Evolutionary conservation across 1,284 basidiomycete genomes (phyloP).

Genomic region (Omphalotus olearius): DNA sequence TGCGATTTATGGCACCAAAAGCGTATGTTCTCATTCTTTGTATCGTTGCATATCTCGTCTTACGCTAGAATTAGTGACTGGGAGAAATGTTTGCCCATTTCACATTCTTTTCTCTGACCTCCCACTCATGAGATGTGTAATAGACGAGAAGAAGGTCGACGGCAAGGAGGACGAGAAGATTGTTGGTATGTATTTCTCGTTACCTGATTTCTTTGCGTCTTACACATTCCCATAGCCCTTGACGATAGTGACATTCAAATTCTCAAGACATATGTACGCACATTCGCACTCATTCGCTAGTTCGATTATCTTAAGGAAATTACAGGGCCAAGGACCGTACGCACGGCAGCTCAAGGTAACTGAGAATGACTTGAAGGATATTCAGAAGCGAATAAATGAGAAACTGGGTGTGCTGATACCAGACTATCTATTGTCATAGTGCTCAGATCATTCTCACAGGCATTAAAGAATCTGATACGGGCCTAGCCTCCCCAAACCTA

Average conservation of each 20-base stretch:
- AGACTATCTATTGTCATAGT: not conserved
- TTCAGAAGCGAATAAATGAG: conserved; percentile 96
- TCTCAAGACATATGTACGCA: conserved; percentile 89
- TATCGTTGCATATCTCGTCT: conserved; percentile 7
- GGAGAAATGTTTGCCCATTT: conserved; percentile 81
- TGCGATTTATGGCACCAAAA: conserved; percentile 79
- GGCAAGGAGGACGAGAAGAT: conserved; percentile 91
- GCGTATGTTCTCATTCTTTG: conserved; percentile 39
- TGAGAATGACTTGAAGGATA: conserved; percentile 92
- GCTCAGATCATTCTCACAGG: conserved; percentile 38
- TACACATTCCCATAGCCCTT: conserved; percentile 53
- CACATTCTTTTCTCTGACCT: not conserved
- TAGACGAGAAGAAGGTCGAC: conserved; percentile 80
- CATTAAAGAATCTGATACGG: conserved; percentile 98
- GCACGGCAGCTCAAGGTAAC: conserved; percentile 85
- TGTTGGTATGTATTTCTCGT: conserved; percentile 53
- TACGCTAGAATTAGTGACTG: conserved; percentile 63
- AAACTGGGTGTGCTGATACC: conserved; percentile 67
- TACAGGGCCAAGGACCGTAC: conserved; percentile 96
- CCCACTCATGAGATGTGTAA: conserved; percentile 13
- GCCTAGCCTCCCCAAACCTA: conserved; percentile 92
- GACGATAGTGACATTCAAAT: conserved; percentile 99
- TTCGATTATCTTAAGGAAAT: conserved; percentile 5
- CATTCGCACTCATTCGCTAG: not conserved
- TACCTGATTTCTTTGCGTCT: conserved; percentile 8